Conservation (phyloP, 164 flowering plant genomes). For the Magnolia officinalis region DNA sequence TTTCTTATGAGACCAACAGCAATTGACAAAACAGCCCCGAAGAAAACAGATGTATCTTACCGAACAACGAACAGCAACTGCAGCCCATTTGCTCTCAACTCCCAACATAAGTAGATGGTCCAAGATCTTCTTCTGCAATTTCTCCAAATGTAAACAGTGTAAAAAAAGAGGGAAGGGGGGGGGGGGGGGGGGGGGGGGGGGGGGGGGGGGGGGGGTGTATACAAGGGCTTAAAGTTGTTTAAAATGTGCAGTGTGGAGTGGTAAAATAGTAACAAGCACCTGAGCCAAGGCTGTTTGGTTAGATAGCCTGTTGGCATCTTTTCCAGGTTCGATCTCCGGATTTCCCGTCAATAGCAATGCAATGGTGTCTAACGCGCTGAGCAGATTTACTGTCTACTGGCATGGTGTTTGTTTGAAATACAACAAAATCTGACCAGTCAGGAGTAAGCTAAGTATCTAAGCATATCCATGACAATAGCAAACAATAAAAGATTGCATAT, state of each 20-base stretch:
- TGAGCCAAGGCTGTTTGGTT: slow-evolving; percentile 83
- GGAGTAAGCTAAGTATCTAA: slow-evolving; percentile 7
- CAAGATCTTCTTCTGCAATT: slow-evolving; percentile 63
- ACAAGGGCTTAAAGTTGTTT: neutral
- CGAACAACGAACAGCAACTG: slow-evolving; percentile 79
- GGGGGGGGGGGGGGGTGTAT: neutral
- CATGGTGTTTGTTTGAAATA: slow-evolving; percentile 33
- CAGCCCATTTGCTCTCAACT: slow-evolving; percentile 97
- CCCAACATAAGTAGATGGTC: slow-evolving; percentile 86
- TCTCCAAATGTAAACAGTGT: neutral
- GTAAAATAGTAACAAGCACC: slow-evolving; percentile 39
- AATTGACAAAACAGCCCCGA: neutral
- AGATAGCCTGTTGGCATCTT: slow-evolving; percentile 53
- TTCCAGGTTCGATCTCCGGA: slow-evolving; percentile 55
- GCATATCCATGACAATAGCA: neutral
- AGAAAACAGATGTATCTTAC: slow-evolving; percentile 40
- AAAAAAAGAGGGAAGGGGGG: neutral
- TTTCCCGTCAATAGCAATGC: slow-evolving; percentile 60
- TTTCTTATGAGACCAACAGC: neutral
- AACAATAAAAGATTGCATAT: neutral
- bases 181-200: too few relatives aligned
- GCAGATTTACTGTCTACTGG: slow-evolving; percentile 94
- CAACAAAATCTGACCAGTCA: slow-evolving; percentile 27
- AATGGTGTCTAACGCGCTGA: slow-evolving; percentile 79
- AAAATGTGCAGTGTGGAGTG: neutral